phyloP scores from a whole-genome alignment of 805 yeast species.

The Blastobotrys mokoenaii region DNA sequence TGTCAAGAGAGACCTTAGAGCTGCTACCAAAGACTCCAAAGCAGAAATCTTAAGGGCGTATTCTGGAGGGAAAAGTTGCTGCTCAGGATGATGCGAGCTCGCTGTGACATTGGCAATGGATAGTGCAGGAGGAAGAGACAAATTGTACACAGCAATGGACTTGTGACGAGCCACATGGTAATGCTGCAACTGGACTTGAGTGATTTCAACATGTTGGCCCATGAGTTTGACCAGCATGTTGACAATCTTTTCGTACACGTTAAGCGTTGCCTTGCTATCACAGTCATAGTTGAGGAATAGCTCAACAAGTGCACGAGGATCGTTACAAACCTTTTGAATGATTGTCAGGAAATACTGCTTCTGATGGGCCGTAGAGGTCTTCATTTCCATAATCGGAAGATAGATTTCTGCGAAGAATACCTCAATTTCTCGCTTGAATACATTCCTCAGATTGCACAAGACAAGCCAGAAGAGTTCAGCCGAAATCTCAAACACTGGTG shows the following conservation, averaged over 20 bases:
- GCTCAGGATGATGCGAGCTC: slow-evolving; percentile 25
- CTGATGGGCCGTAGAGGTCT: slow-evolving; percentile 86
- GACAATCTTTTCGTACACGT: slow-evolving; percentile 74
- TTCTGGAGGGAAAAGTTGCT: slow-evolving; percentile 48
- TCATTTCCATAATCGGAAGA: slow-evolving; percentile 88
- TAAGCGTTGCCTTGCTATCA: slow-evolving; percentile 64
- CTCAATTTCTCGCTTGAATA: slow-evolving; percentile 87
- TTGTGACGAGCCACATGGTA: slow-evolving; percentile 42
- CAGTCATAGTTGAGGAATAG: slow-evolving; percentile 94
- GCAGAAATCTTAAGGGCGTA: slow-evolving; percentile 79
- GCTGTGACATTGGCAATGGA: slow-evolving; percentile 59
- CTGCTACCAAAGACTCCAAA: slow-evolving; percentile 70
- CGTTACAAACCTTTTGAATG: slow-evolving; percentile 74
- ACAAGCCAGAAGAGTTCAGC: slow-evolving; percentile 91
- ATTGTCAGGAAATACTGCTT: slow-evolving; percentile 76
- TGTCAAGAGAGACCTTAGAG: slow-evolving; percentile 67
- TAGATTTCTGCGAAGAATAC: slow-evolving; percentile 89
- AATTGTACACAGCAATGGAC: slow-evolving; percentile 65
- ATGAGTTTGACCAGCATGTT: slow-evolving; percentile 71
- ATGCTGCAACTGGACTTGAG: slow-evolving; percentile 55
- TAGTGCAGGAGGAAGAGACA: slow-evolving; percentile 65
- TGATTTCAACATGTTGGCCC: slow-evolving; percentile 59
- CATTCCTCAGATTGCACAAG: slow-evolving; percentile 71
- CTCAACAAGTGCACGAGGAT: slow-evolving; percentile 86
- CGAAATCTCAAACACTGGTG: slow-evolving; percentile 87